Conservation (phyloP, 768 basidiomycete species). For the Naganishia randhawae region DNA sequence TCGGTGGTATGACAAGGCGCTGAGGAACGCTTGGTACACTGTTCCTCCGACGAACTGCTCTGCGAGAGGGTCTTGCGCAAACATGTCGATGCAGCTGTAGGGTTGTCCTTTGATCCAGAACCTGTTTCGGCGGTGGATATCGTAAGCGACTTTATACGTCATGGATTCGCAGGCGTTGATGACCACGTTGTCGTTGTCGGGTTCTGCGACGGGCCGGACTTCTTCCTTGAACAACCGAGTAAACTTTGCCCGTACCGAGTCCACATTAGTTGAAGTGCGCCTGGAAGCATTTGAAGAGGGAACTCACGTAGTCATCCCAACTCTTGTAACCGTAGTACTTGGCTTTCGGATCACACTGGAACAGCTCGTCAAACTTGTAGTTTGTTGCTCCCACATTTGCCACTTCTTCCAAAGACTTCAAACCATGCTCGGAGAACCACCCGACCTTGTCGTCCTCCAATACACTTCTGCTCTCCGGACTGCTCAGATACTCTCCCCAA, state of each 20-base stretch:
- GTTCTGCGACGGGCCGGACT: slow-evolving; percentile 53
- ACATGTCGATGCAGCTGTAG: slow-evolving; percentile 62
- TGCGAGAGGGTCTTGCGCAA: slow-evolving; percentile 53
- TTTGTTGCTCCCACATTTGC: slow-evolving; percentile 42
- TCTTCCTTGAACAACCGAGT: slow-evolving; percentile 51
- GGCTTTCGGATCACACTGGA: slow-evolving; percentile 52
- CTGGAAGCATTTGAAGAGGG: neutral
- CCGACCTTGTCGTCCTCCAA: slow-evolving; percentile 52
- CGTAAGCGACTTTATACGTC: slow-evolving; percentile 52
- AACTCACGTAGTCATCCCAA: slow-evolving; percentile 56
- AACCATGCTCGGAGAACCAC: slow-evolving; percentile 56
- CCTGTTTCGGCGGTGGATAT: slow-evolving; percentile 54
- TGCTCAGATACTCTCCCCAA: slow-evolving; percentile 57
- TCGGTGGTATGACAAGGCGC: slow-evolving; percentile 60
- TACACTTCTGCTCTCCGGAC: slow-evolving; percentile 54
- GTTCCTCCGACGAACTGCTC: slow-evolving; percentile 56
- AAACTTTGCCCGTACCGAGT: slow-evolving; percentile 49
- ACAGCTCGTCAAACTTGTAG: slow-evolving; percentile 52
- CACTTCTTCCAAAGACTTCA: slow-evolving; percentile 41
- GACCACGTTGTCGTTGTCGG: slow-evolving; percentile 53
- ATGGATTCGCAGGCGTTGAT: slow-evolving; percentile 60
- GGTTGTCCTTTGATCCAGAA: slow-evolving; percentile 66
- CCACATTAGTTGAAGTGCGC: neutral
- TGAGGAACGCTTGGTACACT: slow-evolving; percentile 60
- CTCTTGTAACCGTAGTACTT: slow-evolving; percentile 54